Percentiles rank a stretch among this genome's conserved stretches.
Conservation (phyloP, 495 filamentous ascomycete genomes). For the Cercophora samala region DNA sequence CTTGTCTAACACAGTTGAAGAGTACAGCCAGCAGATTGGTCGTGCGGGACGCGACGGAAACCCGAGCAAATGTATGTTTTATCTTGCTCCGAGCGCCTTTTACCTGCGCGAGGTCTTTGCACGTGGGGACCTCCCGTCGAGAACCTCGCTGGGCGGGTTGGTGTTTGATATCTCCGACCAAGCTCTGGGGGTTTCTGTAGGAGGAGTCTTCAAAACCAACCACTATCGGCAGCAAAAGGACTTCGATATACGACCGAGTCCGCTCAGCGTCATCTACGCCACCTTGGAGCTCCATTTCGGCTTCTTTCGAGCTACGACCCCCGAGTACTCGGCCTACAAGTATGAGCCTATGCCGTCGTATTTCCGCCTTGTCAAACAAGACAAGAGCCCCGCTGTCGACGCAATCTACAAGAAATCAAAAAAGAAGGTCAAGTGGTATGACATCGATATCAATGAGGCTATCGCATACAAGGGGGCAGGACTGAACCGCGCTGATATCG, state of each 20-base stretch:
- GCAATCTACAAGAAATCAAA: slow-evolving; percentile 38
- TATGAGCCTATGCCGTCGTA: slow-evolving; percentile 40
- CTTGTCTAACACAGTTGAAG: slow-evolving; percentile 53
- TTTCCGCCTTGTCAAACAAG: slow-evolving; percentile 15
- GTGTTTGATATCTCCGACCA: slow-evolving; percentile 46
- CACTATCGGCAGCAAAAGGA: slow-evolving; percentile 40
- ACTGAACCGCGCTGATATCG: slow-evolving; percentile 38
- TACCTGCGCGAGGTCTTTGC: slow-evolving; percentile 54
- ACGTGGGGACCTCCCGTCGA: slow-evolving; percentile 53
- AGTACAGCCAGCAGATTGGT: slow-evolving; percentile 59
- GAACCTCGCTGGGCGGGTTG: slow-evolving; percentile 41
- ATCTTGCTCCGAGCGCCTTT: slow-evolving; percentile 51
- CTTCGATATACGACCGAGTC: slow-evolving; percentile 42
- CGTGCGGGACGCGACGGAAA: slow-evolving; percentile 55
- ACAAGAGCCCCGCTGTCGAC: slow-evolving; percentile 33
- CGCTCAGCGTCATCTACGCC: slow-evolving; percentile 48
- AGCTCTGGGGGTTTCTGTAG: slow-evolving; percentile 26
- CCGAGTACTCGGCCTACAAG: slow-evolving; percentile 52
- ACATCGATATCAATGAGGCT: slow-evolving; percentile 46
- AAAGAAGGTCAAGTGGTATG: slow-evolving; percentile 29
- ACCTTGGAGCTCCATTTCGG: slow-evolving; percentile 54
- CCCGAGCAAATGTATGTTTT: slow-evolving; percentile 52
- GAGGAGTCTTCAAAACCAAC: slow-evolving; percentile 45
- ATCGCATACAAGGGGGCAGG: slow-evolving; percentile 9
- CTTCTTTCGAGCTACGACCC: slow-evolving; percentile 52